Percentiles rank a stretch among this genome's conserved stretches.
These are phyloP conservation scores for Tephrocybe sp. DNA, from an alignment of 768 basidiomycete species.

Conservation along the genomic window DNA sequence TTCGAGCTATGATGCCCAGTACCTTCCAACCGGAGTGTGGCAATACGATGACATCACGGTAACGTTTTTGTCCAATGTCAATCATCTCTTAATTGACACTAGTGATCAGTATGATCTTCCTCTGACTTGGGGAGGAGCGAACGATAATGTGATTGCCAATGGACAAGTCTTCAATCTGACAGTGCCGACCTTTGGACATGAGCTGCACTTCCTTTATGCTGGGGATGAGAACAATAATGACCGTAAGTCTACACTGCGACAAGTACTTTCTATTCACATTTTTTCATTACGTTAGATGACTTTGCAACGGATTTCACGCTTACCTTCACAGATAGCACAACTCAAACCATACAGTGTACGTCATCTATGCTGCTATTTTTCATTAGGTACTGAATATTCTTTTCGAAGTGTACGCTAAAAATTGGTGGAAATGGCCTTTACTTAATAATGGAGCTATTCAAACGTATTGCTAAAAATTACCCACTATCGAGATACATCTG, in stretches of 20 bases:
- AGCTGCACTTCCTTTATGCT: slow-evolving; percentile 47
- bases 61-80: too few species aligned
- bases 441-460: slow-evolving; percentile 40
- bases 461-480: too few species aligned
- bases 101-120: slow-evolving; percentile 40
- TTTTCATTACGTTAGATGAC: slow-evolving; percentile 15
- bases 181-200: slow-evolving; percentile 33
- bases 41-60: slow-evolving; percentile 39
- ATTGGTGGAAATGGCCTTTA: slow-evolving; percentile 44
- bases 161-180: slow-evolving; percentile 37
- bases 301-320: slow-evolving; percentile 32
- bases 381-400: background rate
- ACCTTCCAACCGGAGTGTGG: slow-evolving; percentile 39
- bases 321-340: slow-evolving; percentile 34
- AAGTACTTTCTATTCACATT: background rate
- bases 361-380: too few species aligned
- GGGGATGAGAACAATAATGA: too few species aligned
- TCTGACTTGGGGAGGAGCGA: slow-evolving; percentile 30
- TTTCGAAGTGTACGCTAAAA: slow-evolving; percentile 40
- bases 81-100: background rate
- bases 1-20: slow-evolving; percentile 36
- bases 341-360: slow-evolving; percentile 32
- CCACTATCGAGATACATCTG: slow-evolving; percentile 7
- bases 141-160: slow-evolving; percentile 44
- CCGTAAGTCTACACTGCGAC: too few species aligned